These are phyloP conservation scores for Gentiana dahurica DNA, from an alignment of 257 asterid species.

Conservation along the genomic window DNA sequence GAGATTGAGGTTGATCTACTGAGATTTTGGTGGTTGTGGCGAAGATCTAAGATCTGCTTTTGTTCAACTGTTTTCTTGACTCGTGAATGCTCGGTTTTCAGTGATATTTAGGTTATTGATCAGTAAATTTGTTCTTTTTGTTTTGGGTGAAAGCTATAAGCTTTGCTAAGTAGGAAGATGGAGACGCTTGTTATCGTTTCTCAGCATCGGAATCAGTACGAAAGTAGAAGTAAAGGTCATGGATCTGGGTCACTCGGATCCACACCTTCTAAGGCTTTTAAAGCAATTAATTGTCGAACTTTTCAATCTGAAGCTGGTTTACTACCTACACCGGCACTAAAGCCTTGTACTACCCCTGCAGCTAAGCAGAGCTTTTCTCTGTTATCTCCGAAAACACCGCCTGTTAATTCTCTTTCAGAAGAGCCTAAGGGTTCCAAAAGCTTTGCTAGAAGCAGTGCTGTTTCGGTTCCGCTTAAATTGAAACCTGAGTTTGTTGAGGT, in stretches of 20 bases:
- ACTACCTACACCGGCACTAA: conserved; percentile 39
- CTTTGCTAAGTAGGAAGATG: conserved; percentile 22
- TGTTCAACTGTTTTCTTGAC: conserved; percentile 5
- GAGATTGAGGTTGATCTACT: conserved; percentile 34
- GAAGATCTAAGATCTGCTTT: conserved; percentile 38
- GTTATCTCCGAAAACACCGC: conserved; percentile 31
- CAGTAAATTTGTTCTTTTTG: conserved; percentile 11
- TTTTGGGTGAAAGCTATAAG: conserved; percentile 1
- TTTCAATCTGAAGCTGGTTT: conserved; percentile 50
- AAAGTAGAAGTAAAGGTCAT: conserved; percentile 20
- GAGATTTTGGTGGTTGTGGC: conserved; percentile 65
- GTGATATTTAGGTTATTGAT: conserved; percentile 8
- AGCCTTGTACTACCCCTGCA: conserved; percentile 24
- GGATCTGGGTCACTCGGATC: conserved; percentile 30
- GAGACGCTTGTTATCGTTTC: conserved; percentile 60
- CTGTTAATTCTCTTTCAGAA: conserved; percentile 14
- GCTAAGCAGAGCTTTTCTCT: conserved; percentile 14
- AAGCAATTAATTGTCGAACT: conserved; percentile 48
- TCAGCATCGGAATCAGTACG: conserved; percentile 52
- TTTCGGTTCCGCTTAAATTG: conserved; percentile 40
- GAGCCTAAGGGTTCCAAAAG: conserved; percentile 21
- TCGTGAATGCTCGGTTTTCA: not conserved
- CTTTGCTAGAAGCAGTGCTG: conserved; percentile 24
- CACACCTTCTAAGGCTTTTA: conserved; percentile 22
- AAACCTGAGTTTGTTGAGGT: conserved; percentile 11